Evolutionary conservation across 257 asterid genomes (phyloP), one percentile per base, ranked within the genome.

Genomic region (Fraxinus americana): DNA sequence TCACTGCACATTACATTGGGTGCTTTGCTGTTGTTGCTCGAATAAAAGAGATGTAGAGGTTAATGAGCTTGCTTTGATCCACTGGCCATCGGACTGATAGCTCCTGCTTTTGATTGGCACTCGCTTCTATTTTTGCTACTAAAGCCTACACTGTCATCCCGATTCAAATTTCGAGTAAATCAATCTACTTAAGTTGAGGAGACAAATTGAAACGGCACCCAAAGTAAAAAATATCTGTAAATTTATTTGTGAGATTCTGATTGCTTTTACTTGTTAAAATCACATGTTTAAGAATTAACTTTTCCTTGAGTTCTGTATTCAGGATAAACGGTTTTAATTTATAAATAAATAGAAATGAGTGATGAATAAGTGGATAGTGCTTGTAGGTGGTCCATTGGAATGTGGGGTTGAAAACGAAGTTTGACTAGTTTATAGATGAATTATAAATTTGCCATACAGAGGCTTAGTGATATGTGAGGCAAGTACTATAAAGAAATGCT

Each of bases 21-120:
- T 48, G 57, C 38, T 39, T 43, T 35, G 10, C 41, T 14, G 8
- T 71, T 21, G 38, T 71, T 21, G 38, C 39, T 35, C 48, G 38
- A 25, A 52, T 67, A 10, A 39, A 41, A 50, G 25, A 74, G 67
- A 72, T 69, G 45, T 25, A 71, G 27, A 68, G 25, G 25, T 65
- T 4, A 14, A 48, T 14, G 57, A 4, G 57, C n/a, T 48, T 48
- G 17, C 73, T 72, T 19, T 52, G 45, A 48, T 34, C 16, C 57
- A 13, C 50, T 48, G 41, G 73, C 77, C 72, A 77, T 70, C n/a
- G 36, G 61, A 29, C 43, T 54, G 7, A 38, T n/a, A 5, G 63
- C 10, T 48, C 54, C 43, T 63, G 35, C 23, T 21, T 19, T n/a
- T 67, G 59, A 27, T 23, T 25, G n/a, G 21, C 54, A 69, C 29